Evolutionary conservation across 192 early-diverging fungal species (phyloP).

Genomic region (Cladochytrium replicatum): DNA sequence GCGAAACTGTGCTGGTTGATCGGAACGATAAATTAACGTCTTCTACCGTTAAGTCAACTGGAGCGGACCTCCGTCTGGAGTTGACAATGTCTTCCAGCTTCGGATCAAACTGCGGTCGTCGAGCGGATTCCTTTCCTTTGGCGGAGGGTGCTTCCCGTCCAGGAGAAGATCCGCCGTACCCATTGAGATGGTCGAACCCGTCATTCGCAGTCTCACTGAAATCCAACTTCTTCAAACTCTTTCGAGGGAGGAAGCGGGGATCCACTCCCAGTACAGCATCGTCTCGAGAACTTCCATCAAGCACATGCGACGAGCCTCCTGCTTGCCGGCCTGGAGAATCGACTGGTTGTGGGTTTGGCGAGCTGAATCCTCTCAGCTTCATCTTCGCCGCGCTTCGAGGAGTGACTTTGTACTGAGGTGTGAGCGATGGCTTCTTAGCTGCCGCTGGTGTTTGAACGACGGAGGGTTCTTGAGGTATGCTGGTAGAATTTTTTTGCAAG

Average conservation of each 20-base stretch:
- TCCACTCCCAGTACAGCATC: constrained; percentile 42
- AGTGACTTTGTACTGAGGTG: constrained; percentile 61
- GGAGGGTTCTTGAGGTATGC: constrained; percentile 8
- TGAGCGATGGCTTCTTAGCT: constrained; percentile 59
- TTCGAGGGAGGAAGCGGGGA: constrained; percentile 53
- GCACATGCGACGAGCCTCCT: constrained; percentile 13
- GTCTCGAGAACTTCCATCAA: constrained; percentile 27
- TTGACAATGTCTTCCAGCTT: neutral
- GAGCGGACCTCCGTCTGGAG: no score
- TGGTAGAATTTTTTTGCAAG: constrained; percentile 16
- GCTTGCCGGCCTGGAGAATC: constrained; percentile 7
- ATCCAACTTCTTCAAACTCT: constrained; percentile 60
- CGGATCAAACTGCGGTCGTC: neutral
- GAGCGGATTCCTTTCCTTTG: no score
- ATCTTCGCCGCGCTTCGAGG: constrained; percentile 63
- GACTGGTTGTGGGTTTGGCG: constrained; percentile 14
- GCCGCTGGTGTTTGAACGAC: constrained; percentile 12
- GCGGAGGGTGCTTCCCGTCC: constrained; percentile 16
- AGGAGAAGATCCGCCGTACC: constrained; percentile 20
- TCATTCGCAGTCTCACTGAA: constrained; percentile 13
- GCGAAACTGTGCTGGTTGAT: constrained; percentile 1
- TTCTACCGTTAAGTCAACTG: no score
- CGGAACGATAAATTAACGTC: no score
- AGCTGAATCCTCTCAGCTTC: constrained; percentile 64
- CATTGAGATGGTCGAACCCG: constrained; percentile 5